Percentiles rank a stretch among this genome's conserved stretches.
phyloP scores from a whole-genome alignment of 2,329 filamentous ascomycete genomes.

The Trichoderma sp. region DNA sequence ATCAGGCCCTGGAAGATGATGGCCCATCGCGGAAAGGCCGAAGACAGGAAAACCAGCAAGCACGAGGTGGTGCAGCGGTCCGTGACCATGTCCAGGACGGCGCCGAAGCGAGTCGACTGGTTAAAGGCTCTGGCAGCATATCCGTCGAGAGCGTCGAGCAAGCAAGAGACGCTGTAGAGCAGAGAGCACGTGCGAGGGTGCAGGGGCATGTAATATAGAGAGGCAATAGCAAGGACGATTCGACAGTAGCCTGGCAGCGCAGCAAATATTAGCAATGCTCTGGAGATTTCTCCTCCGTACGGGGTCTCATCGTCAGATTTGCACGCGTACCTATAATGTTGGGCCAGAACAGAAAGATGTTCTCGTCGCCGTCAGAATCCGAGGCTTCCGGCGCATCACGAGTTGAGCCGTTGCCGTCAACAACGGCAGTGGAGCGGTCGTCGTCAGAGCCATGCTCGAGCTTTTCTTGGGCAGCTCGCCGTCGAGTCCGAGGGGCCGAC shows the following conservation, averaged over 20 bases:
- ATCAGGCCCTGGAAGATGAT: constrained; percentile 94
- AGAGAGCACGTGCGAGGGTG: constrained; percentile 93
- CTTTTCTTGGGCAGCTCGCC: constrained; percentile 37
- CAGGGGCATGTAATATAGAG: constrained; percentile 98
- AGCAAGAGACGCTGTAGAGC: constrained; percentile 88
- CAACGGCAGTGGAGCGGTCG: constrained; percentile 28
- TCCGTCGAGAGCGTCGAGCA: constrained; percentile 93
- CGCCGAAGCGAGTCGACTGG: constrained; percentile 93
- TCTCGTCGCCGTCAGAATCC: constrained; percentile 53
- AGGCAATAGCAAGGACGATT: constrained; percentile 79
- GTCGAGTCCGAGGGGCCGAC: constrained; percentile 40
- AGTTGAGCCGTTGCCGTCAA: constrained; percentile 48
- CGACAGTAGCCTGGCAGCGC: constrained; percentile 65
- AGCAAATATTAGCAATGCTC: neutral
- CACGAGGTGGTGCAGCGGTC: constrained; percentile 96
- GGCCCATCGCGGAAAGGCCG: constrained; percentile 90
- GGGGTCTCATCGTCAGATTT: neutral
- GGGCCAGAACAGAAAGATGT: constrained; percentile 78
- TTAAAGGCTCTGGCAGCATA: constrained; percentile 77
- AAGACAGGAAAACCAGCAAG: constrained; percentile 88
- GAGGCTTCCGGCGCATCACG: constrained; percentile 35
- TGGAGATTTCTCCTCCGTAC: neutral
- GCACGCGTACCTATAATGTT: constrained; percentile 70
- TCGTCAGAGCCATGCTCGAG: constrained; percentile 30
- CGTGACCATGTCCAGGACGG: constrained; percentile 98